These are phyloP conservation scores for Ustilago nuda DNA, from an alignment of 1,284 basidiomycete species.

Conservation along the genomic window DNA sequence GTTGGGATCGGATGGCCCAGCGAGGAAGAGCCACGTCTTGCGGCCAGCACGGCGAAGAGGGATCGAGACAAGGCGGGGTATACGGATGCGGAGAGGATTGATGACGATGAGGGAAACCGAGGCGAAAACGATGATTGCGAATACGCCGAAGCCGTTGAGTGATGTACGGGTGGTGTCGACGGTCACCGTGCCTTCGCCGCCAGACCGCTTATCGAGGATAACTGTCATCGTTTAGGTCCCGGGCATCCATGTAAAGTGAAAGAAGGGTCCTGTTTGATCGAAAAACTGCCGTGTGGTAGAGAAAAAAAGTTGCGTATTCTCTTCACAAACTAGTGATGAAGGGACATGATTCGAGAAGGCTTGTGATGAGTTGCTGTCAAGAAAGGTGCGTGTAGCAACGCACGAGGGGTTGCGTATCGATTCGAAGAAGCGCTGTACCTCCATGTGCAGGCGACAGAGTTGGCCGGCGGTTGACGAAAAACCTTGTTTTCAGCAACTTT, in stretches of 20 bases:
- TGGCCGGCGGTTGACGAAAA: conserved; percentile 7
- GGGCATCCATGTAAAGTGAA: background rate
- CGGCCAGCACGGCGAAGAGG: conserved; percentile 5
- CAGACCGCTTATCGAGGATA: conserved; percentile 12
- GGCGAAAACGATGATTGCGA: conserved; percentile 66
- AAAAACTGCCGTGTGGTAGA: background rate
- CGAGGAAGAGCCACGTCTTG: conserved; percentile 29
- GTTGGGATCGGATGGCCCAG: conserved; percentile 21
- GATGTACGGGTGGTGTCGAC: conserved; percentile 48
- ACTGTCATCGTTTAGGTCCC: conserved; percentile 13
- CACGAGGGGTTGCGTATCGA: background rate
- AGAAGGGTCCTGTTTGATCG: background rate
- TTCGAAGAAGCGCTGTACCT: background rate
- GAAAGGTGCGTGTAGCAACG: background rate
- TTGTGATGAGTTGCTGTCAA: background rate
- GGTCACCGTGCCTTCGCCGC: conserved; percentile 15
- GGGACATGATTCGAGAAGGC: background rate
- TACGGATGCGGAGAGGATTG: conserved; percentile 54
- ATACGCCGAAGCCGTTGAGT: conserved; percentile 66
- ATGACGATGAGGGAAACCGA: conserved; percentile 65
- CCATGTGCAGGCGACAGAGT: conserved; percentile 7
- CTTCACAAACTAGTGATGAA: background rate
- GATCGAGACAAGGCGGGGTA: conserved; percentile 41
- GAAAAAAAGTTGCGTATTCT: background rate
- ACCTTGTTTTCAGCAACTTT: background rate